Evolutionary conservation across 352 stramenopile genomes (phyloP), one percentile per base, ranked within the genome.

Genomic region (Blastocystis sp.): DNA sequence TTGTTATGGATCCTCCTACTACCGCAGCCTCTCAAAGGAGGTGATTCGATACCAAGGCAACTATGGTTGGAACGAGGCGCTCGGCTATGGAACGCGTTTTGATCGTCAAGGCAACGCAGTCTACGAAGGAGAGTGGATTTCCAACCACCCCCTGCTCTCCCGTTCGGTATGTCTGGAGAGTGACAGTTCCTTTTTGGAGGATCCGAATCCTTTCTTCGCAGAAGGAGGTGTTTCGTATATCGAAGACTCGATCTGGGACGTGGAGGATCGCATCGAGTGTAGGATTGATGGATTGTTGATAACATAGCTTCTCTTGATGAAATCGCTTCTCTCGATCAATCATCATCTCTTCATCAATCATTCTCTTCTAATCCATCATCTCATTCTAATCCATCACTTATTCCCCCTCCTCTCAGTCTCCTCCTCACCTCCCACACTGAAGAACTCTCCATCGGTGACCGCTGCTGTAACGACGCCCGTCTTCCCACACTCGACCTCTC

Each of bases 61-160:
- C 1, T 72, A 11, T 4, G 29, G 61, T 44, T 27, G 34, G 29
- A 46, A 46, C 4, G 14, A 32, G 18, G 24, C n/a, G 32, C 14
- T 27, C 27, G 61, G 61, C 0, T 27, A n/a, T 36, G 61, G 61
- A 24, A 42, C 0, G 21, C 27, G 16, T 0, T 51, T 48, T 72
- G 61, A 72, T 48, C 61, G 61, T 44, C 36, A 72, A 21, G 61
- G 61, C 24, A 29, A 42, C 1, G 42, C 42, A 18, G 18, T 72
- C n/a, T 72, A 48, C 42, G 61, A 72, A 48, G 61, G 61, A 72
- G 27, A 42, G 42, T 72, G 61, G 61, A 3, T 59, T 59, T 18
- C n/a, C 32, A 27, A 59, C 11, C 3, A 3, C 7, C 51, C 32
- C 32, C 51, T 32, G 32, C 4, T 59, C 3, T 59, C 51, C 7